Base-by-base conservation (phyloP, 2,329 filamentous ascomycete genomes). In the Fusarium pseudocircinatum region DNA sequence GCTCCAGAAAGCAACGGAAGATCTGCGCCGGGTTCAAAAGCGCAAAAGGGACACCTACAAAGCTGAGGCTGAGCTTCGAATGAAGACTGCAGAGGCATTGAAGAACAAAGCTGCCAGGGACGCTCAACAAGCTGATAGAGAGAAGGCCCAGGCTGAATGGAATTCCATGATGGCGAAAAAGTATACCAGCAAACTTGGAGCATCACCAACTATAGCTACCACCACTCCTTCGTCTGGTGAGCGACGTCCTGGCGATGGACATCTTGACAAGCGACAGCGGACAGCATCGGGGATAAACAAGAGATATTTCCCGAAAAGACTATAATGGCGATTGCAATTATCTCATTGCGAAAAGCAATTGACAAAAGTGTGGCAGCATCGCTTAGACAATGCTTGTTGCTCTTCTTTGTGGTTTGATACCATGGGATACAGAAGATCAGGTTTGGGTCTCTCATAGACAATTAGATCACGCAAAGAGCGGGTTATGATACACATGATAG, bases 41-140 rank as follows among this genome's bases (percentile, higher is more conserved):
- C 40, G 40, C 22, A 42, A 42, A 3, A 42, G 40, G 14, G 40
- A 42, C 22, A 2, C 1, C 40, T 42, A 42, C 40, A n/a, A 11
- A 42, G 9, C 40, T 1, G 40, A 42, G 40, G 22, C 40, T 16
- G 40, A 42, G 14, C 1, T 42, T 11, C 1, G 40, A 4, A n/a
- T 16, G 6, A n/a, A 42, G 40, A 42, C 1, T 9, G 9, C 40
- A 4, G 40, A 42, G 14, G 40, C 0, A 0, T 24, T 42, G 1
- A 42, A 42, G 40, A 7, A 11, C 0, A 42, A 42, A 3, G 40
- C 40, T 42, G 40, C 14, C 14, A 42, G 6, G 40, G 40, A n/a
- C 6, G 4, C 14, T 42, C 6, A 7, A 16, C 6, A 42, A 11
- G 40, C 40, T 15, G 40, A 15, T 2, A 16, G 6, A 4, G 40